phyloP scores from a whole-genome alignment of 441 rosid species.

The Capsella rubella region DNA sequence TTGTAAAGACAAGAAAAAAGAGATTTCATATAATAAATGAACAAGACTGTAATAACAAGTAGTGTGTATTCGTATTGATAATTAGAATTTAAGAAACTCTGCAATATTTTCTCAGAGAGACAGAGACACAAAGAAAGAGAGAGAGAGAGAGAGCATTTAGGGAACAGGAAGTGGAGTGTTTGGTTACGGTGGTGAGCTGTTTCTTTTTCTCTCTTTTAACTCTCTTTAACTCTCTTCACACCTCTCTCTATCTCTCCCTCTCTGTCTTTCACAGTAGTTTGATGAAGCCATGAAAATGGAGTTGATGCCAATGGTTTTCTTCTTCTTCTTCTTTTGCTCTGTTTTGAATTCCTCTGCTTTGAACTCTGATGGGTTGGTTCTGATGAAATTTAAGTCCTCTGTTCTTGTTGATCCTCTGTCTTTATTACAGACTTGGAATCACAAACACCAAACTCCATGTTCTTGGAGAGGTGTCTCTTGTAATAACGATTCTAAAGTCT shows the following conservation, averaged over 20 bases:
- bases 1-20: constrained; percentile 31
- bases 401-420: constrained; percentile 43
- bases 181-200: constrained; percentile 33
- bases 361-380: constrained; percentile 40
- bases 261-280: constrained; percentile 9
- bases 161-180: constrained; percentile 28
- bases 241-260: constrained; percentile 13
- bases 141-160: constrained; percentile 38
- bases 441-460: constrained; percentile 38
- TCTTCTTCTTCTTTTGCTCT: constrained; percentile 33
- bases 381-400: constrained; percentile 38
- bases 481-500: constrained; percentile 52
- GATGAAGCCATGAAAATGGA: constrained; percentile 41
- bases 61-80: constrained; percentile 40
- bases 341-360: constrained; percentile 34
- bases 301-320: not conserved
- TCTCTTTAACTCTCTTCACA: constrained; percentile 30
- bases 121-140: constrained; percentile 29
- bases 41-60: constrained; percentile 39
- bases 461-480: constrained; percentile 39
- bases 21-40: constrained; percentile 38
- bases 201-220: constrained; percentile 22
- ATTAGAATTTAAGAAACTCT: constrained; percentile 43
- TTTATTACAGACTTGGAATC: constrained; percentile 33
- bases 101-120: constrained; percentile 28